Percentiles rank a stretch among this genome's conserved stretches.
Evolutionary conservation across 2,329 filamentous ascomycete species (phyloP).

Genomic region (Alternaria infectoria): DNA sequence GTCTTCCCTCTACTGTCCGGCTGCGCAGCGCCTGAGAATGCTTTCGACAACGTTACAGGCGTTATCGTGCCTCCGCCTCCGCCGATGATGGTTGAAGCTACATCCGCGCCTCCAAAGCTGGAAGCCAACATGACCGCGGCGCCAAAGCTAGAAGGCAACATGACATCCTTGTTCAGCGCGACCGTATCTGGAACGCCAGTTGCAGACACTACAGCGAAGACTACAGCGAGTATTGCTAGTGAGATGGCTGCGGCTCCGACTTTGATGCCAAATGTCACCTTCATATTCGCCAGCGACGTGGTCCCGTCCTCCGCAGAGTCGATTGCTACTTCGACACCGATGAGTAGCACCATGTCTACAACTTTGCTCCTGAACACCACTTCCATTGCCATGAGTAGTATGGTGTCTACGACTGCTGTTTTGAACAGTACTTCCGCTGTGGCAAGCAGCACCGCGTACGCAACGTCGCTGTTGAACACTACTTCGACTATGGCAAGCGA

Average conservation of each 20-base stretch:
- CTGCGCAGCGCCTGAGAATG: conserved; percentile 20
- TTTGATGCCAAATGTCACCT: background rate
- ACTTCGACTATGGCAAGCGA: background rate
- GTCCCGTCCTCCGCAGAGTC: background rate
- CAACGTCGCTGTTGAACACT: background rate
- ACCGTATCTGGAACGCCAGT: background rate
- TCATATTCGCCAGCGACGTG: background rate
- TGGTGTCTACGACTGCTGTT: background rate
- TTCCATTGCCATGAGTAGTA: background rate
- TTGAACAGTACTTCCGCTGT: background rate
- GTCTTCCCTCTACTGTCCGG: conserved; percentile 25
- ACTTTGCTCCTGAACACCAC: background rate
- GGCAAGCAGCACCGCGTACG: background rate
- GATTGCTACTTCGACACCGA: background rate
- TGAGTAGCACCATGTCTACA: background rate
- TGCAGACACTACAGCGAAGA: background rate
- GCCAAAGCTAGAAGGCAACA: background rate
- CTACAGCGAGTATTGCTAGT: background rate
- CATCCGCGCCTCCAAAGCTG: background rate
- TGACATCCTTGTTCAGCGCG: background rate
- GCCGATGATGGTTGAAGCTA: background rate
- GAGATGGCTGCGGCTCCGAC: background rate
- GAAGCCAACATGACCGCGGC: background rate
- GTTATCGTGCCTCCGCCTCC: conserved; percentile 3
- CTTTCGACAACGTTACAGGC: background rate